A percentile compares a stretch with the other conserved stretches of the same genome.
Conservation (phyloP, 352 stramenopile genomes). For the Phytopythium vexans region DNA sequence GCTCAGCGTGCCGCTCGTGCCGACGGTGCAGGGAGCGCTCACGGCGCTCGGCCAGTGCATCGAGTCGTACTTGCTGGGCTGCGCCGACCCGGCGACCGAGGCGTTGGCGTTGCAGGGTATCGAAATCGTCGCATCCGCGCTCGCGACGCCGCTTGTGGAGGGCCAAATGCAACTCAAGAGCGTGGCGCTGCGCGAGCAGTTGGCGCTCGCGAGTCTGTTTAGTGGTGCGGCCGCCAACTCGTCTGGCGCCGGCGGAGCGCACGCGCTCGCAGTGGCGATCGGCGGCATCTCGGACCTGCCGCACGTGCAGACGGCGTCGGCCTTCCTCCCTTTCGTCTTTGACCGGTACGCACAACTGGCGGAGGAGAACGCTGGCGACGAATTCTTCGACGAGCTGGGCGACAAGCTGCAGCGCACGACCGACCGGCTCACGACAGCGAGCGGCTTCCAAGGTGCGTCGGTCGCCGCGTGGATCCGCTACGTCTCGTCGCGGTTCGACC, state of each 20-base stretch:
- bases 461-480: slow-evolving; percentile 62
- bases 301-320: slow-evolving; percentile 50
- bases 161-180: slow-evolving; percentile 65
- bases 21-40: slow-evolving; percentile 56
- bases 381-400: slow-evolving; percentile 58
- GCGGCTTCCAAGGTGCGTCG: slow-evolving; percentile 46
- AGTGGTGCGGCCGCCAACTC: slow-evolving; percentile 53
- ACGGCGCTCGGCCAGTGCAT: slow-evolving; percentile 70
- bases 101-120: slow-evolving; percentile 57
- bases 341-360: slow-evolving; percentile 47
- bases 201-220: slow-evolving; percentile 53
- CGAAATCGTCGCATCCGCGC: slow-evolving; percentile 43
- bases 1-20: slow-evolving; percentile 48
- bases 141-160: slow-evolving; percentile 52
- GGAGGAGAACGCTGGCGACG: slow-evolving; percentile 59
- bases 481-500: slow-evolving; percentile 50
- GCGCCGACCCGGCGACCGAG: slow-evolving; percentile 32
- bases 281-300: slow-evolving; percentile 67
- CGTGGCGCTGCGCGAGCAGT: slow-evolving; percentile 41
- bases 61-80: slow-evolving; percentile 67
- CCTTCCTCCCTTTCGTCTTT: slow-evolving; percentile 70
- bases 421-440: slow-evolving; percentile 46
- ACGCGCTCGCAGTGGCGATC: slow-evolving; percentile 59
- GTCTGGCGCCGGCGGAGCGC: slow-evolving; percentile 46
- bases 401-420: slow-evolving; percentile 45